Evolutionary conservation across 2,329 filamentous ascomycete species (phyloP).

Genomic region (Aspergillus proliferans): DNA sequence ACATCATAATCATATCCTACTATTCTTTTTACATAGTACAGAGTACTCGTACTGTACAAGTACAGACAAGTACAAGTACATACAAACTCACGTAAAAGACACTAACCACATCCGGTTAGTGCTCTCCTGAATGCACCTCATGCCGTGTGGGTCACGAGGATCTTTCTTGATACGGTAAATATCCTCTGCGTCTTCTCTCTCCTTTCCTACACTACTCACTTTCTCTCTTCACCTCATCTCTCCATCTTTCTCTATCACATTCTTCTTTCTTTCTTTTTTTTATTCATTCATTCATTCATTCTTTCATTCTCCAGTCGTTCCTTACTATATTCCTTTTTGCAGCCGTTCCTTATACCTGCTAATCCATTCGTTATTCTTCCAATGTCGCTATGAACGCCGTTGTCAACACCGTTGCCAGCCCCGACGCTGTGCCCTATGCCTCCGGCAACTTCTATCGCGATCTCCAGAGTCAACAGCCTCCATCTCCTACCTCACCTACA

Average conservation of each 20-base stretch:
- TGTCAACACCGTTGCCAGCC: conserved; percentile 31
- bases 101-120: neutral
- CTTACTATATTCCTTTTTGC: neutral
- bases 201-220: conserved; percentile 11
- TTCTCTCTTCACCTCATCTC: conserved; percentile 2
- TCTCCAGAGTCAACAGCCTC: neutral
- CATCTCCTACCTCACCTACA: conserved; percentile 11
- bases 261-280: conserved; percentile 8
- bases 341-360: conserved; percentile 4
- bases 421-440: conserved; percentile 26
- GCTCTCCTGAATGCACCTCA: conserved; percentile 13
- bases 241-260: neutral
- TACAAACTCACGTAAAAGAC: neutral
- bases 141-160: conserved; percentile 15
- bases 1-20: too few relatives aligned
- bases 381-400: conserved; percentile 34
- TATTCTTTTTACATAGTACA: too few relatives aligned
- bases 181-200: conserved; percentile 8
- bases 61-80: too few relatives aligned
- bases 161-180: conserved; percentile 12
- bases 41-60: too few relatives aligned
- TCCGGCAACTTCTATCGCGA: neutral
- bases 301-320: neutral
- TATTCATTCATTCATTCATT: conserved; percentile 2
- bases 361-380: conserved; percentile 5